Evolutionary conservation across 2,329 filamentous ascomycete species (phyloP), one percentile per base, ranked within the genome.

Genomic region (Diaporthe caulivora): DNA sequence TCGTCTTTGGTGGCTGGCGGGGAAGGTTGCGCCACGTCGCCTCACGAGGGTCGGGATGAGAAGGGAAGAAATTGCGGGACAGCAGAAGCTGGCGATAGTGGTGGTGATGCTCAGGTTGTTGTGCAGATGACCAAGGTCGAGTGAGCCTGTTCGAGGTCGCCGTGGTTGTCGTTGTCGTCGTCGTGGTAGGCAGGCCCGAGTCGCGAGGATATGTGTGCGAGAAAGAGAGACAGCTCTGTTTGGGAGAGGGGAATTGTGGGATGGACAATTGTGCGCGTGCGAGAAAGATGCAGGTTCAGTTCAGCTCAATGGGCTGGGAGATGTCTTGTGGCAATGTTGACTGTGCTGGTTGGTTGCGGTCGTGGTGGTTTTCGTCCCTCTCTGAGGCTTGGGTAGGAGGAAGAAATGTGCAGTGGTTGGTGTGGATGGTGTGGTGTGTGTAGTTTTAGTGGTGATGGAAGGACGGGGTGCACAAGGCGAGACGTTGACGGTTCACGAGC

Each of bases 11-110:
- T 58, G 69, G 54, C 54, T 51, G 69, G 69, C 69, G 47, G 55
- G 71, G 44, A 68, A 55, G 53, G 54, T 75, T 42, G 71, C 71
- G 71, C 71, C 53, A 55, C 44, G 51, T 58, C 62, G 62, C n/a
- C 51, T 71, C 17, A 67, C 31, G 62, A 40, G 53, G 37, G 57
- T 49, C 29, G 49, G 40, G 24, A 57, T 15, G 40, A 37, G 55
- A 26, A 10, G 40, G 47, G 55, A 26, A 15, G 42, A 44, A 64
- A 34, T 24, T 65, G 29, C 67, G 57, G 70, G 57, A 47, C 42
- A 47, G 70, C 58, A 40, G 54, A 40, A 34, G 54, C 44, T 53
- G 69, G 58, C 47, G 34, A 21, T 53, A 9, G 62, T 26, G 47
- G 26, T n/a, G 47, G 24, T 21, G 47, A 29, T 67, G 44, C n/a